Percentiles rank a stretch among this genome's conserved stretches.
phyloP scores from a whole-genome alignment of 257 asterid species.

The Forsythia suspensa region DNA sequence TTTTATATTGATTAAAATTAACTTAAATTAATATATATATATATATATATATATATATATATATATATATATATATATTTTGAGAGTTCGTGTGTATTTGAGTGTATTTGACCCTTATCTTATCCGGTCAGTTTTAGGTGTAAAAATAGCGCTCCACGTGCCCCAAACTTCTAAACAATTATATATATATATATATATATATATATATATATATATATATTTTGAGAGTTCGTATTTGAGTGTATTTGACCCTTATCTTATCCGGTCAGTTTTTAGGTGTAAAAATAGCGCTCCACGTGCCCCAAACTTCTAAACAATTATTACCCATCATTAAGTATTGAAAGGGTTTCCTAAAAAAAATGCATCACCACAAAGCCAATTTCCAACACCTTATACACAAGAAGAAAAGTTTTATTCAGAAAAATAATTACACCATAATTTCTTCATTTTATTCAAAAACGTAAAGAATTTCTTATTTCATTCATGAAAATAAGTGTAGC shows the following conservation, averaged over 20 bases:
- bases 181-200: too few species aligned
- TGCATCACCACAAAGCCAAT: neutral
- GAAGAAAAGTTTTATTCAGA: neutral
- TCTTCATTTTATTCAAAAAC: neutral
- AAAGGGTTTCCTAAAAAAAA: neutral
- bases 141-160: neutral
- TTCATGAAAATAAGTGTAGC: slow-evolving; percentile 44
- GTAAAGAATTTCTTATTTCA: neutral
- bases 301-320: neutral
- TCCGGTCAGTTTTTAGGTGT: neutral
- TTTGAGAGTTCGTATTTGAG: too few species aligned
- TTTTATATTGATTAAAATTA: too few species aligned
- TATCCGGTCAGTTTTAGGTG: neutral
- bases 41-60: too few species aligned
- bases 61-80: too few species aligned
- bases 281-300: neutral
- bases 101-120: neutral
- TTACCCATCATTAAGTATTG: neutral
- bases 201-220: too few species aligned
- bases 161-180: neutral
- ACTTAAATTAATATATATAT: too few species aligned
- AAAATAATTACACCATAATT: too few species aligned
- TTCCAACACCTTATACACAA: neutral
- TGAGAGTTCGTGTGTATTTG: neutral
- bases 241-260: neutral